Evolutionary conservation across 768 basidiomycete genomes (phyloP).

Genomic region (Paxillus ammoniavirescens): DNA sequence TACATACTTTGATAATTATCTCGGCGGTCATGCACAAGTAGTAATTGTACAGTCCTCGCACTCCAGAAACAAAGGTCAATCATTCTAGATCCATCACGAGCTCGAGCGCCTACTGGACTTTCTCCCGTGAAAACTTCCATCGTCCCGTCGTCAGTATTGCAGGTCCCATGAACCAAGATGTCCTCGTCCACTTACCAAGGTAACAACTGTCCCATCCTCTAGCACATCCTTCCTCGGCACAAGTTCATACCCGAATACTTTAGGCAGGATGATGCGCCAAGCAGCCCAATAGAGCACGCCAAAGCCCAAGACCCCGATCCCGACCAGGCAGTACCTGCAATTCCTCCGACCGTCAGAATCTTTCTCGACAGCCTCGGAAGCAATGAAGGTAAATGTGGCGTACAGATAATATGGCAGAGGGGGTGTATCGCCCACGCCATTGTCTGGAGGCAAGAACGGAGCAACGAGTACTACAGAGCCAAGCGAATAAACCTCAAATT

Average conservation of each 20-base stretch:
- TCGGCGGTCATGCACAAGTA: too few relatives aligned
- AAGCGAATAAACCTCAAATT: not conserved
- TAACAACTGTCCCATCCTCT: conserved; percentile 53
- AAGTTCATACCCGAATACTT: conserved; percentile 47
- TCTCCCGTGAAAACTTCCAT: conserved; percentile 11
- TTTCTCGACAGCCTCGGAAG: not conserved
- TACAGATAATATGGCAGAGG: conserved; percentile 59
- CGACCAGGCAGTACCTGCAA: conserved; percentile 51
- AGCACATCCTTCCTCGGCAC: conserved; percentile 47
- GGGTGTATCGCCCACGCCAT: conserved; percentile 56
- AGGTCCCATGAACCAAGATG: not conserved
- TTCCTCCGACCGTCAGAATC: not conserved
- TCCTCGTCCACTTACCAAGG: conserved; percentile 38
- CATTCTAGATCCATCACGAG: too few relatives aligned
- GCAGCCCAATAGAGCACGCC: conserved; percentile 55
- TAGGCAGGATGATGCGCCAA: conserved; percentile 52
- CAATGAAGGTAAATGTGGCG: not conserved
- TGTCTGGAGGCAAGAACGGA: conserved; percentile 54
- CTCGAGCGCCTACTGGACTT: not conserved
- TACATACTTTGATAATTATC: too few relatives aligned
- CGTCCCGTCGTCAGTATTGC: not conserved
- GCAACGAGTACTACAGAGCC: conserved; percentile 45
- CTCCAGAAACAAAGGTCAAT: too few relatives aligned
- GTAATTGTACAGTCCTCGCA: too few relatives aligned
- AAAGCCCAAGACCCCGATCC: conserved; percentile 44